A percentile compares a stretch with the other conserved stretches of the same genome.
These are phyloP conservation scores for Mucor plumbeus DNA, from an alignment of 371 early-diverging fungal species.

Conservation along the genomic window DNA sequence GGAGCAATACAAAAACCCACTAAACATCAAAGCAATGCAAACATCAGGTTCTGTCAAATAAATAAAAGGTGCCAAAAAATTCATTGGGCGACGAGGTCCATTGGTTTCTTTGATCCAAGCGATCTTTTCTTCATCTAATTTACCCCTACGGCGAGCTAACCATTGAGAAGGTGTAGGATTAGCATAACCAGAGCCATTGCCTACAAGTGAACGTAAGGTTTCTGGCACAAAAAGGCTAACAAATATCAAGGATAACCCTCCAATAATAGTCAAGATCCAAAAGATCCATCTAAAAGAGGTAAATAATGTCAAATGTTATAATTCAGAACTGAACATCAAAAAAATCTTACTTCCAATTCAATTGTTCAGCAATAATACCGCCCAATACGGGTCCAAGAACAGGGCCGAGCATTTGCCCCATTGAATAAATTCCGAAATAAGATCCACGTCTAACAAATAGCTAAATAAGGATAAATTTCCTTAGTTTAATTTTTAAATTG, in stretches of 20 bases:
- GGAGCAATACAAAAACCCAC: conserved; percentile 5
- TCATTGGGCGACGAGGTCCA: conserved; percentile 3
- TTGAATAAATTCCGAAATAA: conserved; percentile 59
- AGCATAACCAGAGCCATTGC: conserved; percentile 46
- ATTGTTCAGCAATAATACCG: conserved; percentile 13
- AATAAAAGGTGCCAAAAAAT: conserved; percentile 22
- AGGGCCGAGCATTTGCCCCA: conserved; percentile 53
- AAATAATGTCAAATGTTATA: not conserved
- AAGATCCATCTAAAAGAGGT: conserved; percentile 33
- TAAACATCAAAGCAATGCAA: conserved; percentile 3
- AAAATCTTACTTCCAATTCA: conserved; percentile 24
- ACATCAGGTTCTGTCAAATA: conserved; percentile 30
- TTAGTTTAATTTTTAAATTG: not conserved
- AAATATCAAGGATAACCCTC: conserved; percentile 14
- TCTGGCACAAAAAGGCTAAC: conserved; percentile 39
- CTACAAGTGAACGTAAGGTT: conserved; percentile 55
- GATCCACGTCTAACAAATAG: conserved; percentile 49
- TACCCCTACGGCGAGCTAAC: conserved; percentile 11
- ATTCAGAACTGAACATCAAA: not conserved
- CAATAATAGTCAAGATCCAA: conserved; percentile 39
- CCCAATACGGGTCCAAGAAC: conserved; percentile 30
- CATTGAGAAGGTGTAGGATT: conserved; percentile 45
- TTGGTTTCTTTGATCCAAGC: conserved; percentile 10
- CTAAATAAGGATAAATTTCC: not conserved
- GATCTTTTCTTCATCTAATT: conserved; percentile 19